phyloP scores from a whole-genome alignment of 306 rosid species.

The Gleditsia sinensis region DNA sequence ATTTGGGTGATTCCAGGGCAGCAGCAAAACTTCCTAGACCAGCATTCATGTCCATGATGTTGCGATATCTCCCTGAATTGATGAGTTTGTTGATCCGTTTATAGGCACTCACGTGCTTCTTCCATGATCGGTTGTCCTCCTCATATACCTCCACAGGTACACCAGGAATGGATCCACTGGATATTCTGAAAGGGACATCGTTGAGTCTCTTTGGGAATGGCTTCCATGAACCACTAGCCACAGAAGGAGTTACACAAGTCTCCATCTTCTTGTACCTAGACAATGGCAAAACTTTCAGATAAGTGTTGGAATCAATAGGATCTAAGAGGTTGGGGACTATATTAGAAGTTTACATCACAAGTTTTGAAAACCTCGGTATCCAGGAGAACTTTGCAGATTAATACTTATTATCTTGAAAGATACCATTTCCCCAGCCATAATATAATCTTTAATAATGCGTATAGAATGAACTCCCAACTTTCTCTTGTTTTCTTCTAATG shows the following conservation, averaged over 20 bases:
- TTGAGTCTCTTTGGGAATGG: constrained; percentile 78
- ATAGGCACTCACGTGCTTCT: constrained; percentile 82
- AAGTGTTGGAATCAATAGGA: constrained; percentile 15
- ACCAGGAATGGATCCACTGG: constrained; percentile 58
- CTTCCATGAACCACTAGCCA: constrained; percentile 50
- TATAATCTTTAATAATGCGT: constrained; percentile 18
- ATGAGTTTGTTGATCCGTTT: constrained; percentile 67
- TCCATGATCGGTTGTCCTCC: constrained; percentile 64
- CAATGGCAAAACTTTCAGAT: constrained; percentile 28
- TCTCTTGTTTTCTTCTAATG: neutral
- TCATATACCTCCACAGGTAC: constrained; percentile 52
- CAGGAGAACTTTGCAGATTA: neutral
- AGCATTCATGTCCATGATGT: constrained; percentile 88
- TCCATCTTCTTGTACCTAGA: constrained; percentile 83
- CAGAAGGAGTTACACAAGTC: constrained; percentile 56
- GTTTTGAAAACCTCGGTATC: constrained; percentile 6
- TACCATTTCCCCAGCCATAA: constrained; percentile 11
- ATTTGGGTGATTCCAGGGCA: constrained; percentile 72
- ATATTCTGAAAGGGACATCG: constrained; percentile 60
- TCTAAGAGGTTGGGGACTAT: neutral
- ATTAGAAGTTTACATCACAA: constrained; percentile 3
- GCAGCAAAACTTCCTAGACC: constrained; percentile 93
- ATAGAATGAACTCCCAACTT: constrained; percentile 29
- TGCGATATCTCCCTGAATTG: constrained; percentile 67
- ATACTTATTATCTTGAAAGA: constrained; percentile 1